phyloP scores from a whole-genome alignment of 2,329 filamentous ascomycete genomes.

The Teratosphaeria nubilosa region DNA sequence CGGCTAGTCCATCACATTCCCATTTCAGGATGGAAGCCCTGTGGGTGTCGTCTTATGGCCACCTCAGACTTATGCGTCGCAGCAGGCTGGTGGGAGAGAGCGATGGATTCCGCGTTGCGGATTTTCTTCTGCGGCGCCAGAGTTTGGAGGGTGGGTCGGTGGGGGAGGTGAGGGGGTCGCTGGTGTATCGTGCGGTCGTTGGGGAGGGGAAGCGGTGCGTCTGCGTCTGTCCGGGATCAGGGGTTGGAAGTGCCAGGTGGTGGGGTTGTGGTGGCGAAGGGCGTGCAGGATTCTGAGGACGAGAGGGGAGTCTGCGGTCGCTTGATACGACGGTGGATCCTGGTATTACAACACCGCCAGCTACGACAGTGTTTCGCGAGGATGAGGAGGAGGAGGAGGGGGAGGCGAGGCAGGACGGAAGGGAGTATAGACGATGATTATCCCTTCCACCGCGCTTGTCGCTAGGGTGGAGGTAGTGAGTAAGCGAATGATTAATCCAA shows the following conservation, averaged over 20 bases:
- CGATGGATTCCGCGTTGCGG: neutral
- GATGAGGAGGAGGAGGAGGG: neutral
- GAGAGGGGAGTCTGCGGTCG: neutral
- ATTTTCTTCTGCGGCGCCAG: neutral
- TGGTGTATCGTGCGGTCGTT: neutral
- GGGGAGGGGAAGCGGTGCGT: too few relatives aligned
- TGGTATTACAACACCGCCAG: neutral
- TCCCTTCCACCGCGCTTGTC: too few relatives aligned
- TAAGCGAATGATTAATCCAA: too few relatives aligned
- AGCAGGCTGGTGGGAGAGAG: neutral
- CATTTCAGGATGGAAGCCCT: too few relatives aligned
- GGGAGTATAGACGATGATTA: neutral
- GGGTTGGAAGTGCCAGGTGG: too few relatives aligned
- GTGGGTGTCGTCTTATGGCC: too few relatives aligned
- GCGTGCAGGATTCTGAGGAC: neutral
- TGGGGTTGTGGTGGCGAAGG: too few relatives aligned
- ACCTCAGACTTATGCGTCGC: neutral
- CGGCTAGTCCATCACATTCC: too few relatives aligned
- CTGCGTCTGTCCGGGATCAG: too few relatives aligned
- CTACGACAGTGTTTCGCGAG: neutral
- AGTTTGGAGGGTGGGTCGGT: neutral
- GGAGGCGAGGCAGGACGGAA: neutral
- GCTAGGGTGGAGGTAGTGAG: too few relatives aligned
- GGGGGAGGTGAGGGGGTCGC: neutral
- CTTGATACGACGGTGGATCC: neutral